These are phyloP conservation scores for Brasenia schreberi DNA, from an alignment of 164 flowering plant genomes.

Conservation along the genomic window DNA sequence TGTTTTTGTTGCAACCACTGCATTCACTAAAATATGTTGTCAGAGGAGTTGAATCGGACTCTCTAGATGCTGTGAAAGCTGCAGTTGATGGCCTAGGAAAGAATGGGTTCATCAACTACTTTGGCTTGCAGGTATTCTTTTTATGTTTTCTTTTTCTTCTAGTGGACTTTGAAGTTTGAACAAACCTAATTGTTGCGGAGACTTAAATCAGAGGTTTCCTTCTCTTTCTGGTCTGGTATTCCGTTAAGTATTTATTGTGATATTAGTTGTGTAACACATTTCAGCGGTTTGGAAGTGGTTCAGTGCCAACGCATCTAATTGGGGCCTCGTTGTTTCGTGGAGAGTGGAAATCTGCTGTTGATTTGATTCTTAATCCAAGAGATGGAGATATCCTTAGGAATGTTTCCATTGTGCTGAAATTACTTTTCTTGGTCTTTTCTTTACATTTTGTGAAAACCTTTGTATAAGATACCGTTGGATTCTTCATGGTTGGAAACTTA, in stretches of 20 bases:
- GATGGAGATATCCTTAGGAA: slow-evolving; percentile 90
- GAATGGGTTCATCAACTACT: slow-evolving; percentile 87
- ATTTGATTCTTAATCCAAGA: slow-evolving; percentile 90
- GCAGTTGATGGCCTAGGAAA: slow-evolving; percentile 63
- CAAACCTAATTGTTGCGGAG: no score
- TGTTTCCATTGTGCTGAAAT: no score
- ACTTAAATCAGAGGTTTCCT: no score
- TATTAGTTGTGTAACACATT: slow-evolving; percentile 1
- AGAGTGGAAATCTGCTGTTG: slow-evolving; percentile 75
- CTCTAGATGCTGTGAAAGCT: slow-evolving; percentile 61
- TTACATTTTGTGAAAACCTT: no score
- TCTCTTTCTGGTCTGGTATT: no score
- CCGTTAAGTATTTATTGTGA: no score
- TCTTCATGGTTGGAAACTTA: slow-evolving; percentile 30
- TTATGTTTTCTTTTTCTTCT: not conserved
- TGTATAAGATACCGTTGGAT: no score
- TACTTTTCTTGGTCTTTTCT: no score
- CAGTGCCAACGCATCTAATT: slow-evolving; percentile 78
- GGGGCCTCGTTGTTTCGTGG: slow-evolving; percentile 89
- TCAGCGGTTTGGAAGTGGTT: slow-evolving; percentile 97
- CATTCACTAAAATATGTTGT: slow-evolving; percentile 14
- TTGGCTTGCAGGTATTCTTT: slow-evolving; percentile 73
- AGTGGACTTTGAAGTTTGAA: no score
- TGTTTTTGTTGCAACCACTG: no score
- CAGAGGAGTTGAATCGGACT: slow-evolving; percentile 83